A percentile compares a stretch with the other conserved stretches of the same genome.
Conservation (phyloP, 768 basidiomycete genomes). For the Lactarius sp. region DNA sequence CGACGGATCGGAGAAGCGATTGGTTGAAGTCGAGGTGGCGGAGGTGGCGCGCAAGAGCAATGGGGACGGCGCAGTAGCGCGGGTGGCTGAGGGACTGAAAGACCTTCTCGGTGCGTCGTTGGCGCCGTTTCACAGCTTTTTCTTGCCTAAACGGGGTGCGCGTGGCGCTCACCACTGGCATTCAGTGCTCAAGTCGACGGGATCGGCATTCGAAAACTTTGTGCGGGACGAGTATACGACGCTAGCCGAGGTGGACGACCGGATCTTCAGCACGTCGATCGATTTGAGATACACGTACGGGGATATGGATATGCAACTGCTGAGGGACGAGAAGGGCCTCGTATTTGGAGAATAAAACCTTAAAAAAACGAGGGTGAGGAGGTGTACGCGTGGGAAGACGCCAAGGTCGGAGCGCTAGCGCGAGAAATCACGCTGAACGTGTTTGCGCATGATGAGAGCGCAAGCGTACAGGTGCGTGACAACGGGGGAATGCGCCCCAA, state of each 20-base stretch:
- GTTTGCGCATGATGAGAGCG: slow-evolving; percentile 86
- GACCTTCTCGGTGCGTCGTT: slow-evolving; percentile 70
- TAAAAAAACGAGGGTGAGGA: slow-evolving; percentile 7
- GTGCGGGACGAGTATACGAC: slow-evolving; percentile 87
- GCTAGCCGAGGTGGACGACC: slow-evolving; percentile 73
- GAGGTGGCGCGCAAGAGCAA: slow-evolving; percentile 36
- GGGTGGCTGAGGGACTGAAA: slow-evolving; percentile 48
- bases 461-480: slow-evolving; percentile 76
- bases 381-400: slow-evolving; percentile 51
- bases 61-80: slow-evolving; percentile 14
- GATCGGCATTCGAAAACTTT: slow-evolving; percentile 80
- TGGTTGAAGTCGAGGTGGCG: slow-evolving; percentile 48
- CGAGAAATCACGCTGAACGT: slow-evolving; percentile 65
- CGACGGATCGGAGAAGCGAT: slow-evolving; percentile 86
- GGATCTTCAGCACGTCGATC: slow-evolving; percentile 86
- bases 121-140: background rate
- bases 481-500: background rate
- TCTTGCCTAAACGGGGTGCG: background rate
- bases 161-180: too few species aligned
- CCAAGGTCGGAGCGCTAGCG: slow-evolving; percentile 47
- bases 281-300: slow-evolving; percentile 68
- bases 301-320: slow-evolving; percentile 42
- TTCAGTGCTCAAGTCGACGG: slow-evolving; percentile 83
- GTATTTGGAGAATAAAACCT: slow-evolving; percentile 42
- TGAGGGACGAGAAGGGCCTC: slow-evolving; percentile 49